Conservation (phyloP, 139 green algal species). For the Haematococcus lacustris region DNA sequence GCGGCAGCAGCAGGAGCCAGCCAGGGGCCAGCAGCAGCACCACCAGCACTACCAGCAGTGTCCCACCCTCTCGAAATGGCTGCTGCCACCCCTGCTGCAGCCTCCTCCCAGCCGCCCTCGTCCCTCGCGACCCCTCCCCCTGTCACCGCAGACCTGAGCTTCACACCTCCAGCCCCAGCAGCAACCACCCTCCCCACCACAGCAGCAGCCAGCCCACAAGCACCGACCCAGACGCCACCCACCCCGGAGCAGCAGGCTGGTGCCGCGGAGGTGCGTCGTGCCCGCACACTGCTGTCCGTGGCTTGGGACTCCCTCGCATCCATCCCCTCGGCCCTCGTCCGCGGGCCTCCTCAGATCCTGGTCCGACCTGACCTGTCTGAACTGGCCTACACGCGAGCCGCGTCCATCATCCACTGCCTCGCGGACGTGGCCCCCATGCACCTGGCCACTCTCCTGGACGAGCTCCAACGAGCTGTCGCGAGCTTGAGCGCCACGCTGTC, state of each 20-base stretch:
- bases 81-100: neutral
- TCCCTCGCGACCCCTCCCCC: neutral
- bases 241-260: neutral
- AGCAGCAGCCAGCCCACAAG: neutral
- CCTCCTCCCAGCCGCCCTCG: neutral
- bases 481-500: too few species aligned
- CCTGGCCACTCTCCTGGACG: conserved; percentile 45
- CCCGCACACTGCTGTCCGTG: too few species aligned
- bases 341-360: conserved; percentile 24
- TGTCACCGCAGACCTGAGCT: neutral
- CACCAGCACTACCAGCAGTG: too few species aligned
- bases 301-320: too few species aligned
- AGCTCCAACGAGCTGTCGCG: conserved; percentile 7
- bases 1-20: neutral
- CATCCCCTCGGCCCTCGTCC: too few species aligned
- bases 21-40: too few species aligned
- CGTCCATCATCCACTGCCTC: conserved; percentile 51
- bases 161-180: neutral
- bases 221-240: neutral
- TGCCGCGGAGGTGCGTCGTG: neutral
- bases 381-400: conserved; percentile 38
- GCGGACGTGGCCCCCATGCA: conserved; percentile 47
- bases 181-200: neutral
- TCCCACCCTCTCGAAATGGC: too few species aligned
- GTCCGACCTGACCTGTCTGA: conserved; percentile 49